Base-by-base conservation (phyloP, 208 protist species). In the Trypanosoma caninum region DNA sequence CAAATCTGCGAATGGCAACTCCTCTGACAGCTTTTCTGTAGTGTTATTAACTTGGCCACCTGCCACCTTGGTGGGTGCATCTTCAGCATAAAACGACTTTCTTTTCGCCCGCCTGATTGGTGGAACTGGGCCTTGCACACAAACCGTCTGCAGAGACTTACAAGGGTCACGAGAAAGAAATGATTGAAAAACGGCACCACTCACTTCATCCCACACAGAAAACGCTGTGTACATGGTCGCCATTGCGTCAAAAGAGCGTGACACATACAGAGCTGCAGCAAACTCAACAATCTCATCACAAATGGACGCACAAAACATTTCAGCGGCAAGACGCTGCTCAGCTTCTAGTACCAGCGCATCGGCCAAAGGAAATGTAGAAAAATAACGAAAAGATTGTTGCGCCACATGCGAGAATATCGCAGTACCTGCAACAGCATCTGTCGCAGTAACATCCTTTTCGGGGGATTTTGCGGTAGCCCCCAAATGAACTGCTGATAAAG, bases 141-240 rank as follows among this genome's bases (percentile, higher is more conserved):
- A 11, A 9, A 25, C 34, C 45, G 20, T 9, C 13, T 7, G 38
- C 28, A n/a, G 22, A 37, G 42, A 18, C 64, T 64, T 33, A 3
- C 42, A 23, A 22, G 59, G 27, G 41, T 87, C 81, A 20, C 70
- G 52, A 13, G 81, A 74, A 33, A 89, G 56, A 64, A 91, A 94
- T 3, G 82, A 74, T 6, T 47, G 42, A 0, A 82, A 73, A 3
- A 94, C 80, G 1, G 77, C 47, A 27, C 78, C 65, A 23, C 74
- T 65, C 48, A 91, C 42, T 48, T 91, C 85, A 34, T 90, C 83
- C 89, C 89, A 95, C 13, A 82, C 68, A 10, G 85, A 68, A 16
- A 68, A 72, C 0, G 89, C 80, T 14, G 85, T 87, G 74, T 92
- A 95, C 10, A 61, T 61, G 46, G 69, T 70, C 30, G 78, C 64